phyloP scores from a whole-genome alignment of 2,329 filamentous ascomycete genomes.

The Mariannaea elegans region DNA sequence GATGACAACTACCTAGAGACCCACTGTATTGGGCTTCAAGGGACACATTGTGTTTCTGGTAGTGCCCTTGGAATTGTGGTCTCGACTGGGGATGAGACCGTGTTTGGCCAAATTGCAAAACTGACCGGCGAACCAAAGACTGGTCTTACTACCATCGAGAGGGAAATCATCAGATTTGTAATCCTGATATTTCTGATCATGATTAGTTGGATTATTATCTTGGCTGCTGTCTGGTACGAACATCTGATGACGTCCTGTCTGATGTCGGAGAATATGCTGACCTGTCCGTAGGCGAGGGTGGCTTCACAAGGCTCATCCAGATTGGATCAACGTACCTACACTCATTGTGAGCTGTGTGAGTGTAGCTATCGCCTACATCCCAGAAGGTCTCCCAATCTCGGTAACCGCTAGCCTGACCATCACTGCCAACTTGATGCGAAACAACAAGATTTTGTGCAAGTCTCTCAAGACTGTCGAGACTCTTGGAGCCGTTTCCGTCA shows the following conservation, averaged over 20 bases:
- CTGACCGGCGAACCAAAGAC: constrained; percentile 75
- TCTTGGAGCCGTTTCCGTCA: constrained; percentile 74
- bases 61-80: constrained; percentile 73
- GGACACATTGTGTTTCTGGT: constrained; percentile 78
- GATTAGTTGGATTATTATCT: constrained; percentile 68
- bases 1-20: constrained; percentile 82
- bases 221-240: constrained; percentile 72
- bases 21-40: constrained; percentile 77
- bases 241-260: background rate
- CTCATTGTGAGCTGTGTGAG: constrained; percentile 78
- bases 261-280: background rate
- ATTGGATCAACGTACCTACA: constrained; percentile 76
- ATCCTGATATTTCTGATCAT: constrained; percentile 74
- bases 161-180: constrained; percentile 78
- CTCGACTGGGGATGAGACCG: constrained; percentile 75
- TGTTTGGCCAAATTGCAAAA: constrained; percentile 79
- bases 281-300: constrained; percentile 67
- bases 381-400: constrained; percentile 76
- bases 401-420: constrained; percentile 77
- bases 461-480: constrained; percentile 82
- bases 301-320: constrained; percentile 71
- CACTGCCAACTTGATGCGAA: constrained; percentile 77
- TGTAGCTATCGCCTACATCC: constrained; percentile 79
- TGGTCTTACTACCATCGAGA: constrained; percentile 74
- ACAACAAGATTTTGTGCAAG: constrained; percentile 82